phyloP scores from a whole-genome alignment of 2,329 filamentous ascomycete genomes.

The Sporothrix brunneoviolacea region DNA sequence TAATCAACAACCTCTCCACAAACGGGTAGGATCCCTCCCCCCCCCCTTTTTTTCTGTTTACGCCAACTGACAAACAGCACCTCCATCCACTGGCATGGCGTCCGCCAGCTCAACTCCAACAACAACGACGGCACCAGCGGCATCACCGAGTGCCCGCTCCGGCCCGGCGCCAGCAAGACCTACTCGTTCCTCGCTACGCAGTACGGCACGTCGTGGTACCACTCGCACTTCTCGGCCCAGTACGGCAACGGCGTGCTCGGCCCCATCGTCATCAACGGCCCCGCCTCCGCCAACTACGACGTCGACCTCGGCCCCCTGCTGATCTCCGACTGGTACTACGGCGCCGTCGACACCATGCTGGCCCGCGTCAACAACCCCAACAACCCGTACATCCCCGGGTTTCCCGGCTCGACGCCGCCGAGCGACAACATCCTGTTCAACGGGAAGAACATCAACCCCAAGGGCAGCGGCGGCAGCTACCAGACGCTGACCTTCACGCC shows the following conservation, averaged over 20 bases:
- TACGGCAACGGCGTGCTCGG: slow-evolving; percentile 45
- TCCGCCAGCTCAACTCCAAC: slow-evolving; percentile 37
- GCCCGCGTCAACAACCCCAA: slow-evolving; percentile 16
- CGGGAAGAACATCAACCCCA: slow-evolving; percentile 32
- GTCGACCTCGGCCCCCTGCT: slow-evolving; percentile 44
- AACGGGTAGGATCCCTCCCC: slow-evolving; percentile 28
- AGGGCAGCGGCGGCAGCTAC: slow-evolving; percentile 23
- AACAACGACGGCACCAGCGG: slow-evolving; percentile 38
- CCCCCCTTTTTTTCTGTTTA: not conserved
- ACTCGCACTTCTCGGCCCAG: slow-evolving; percentile 42
- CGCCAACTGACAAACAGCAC: slow-evolving; percentile 26
- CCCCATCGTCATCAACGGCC: slow-evolving; percentile 41
- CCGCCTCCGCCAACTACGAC: slow-evolving; percentile 35
- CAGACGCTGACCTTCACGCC: slow-evolving; percentile 28
- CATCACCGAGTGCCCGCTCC: slow-evolving; percentile 37
- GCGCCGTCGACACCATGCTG: slow-evolving; percentile 21
- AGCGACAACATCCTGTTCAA: slow-evolving; percentile 36
- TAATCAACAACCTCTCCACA: slow-evolving; percentile 54
- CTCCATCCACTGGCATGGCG: slow-evolving; percentile 43
- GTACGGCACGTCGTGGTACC: slow-evolving; percentile 38
- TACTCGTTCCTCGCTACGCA: slow-evolving; percentile 31
- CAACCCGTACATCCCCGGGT: slow-evolving; percentile 21
- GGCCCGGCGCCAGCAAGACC: slow-evolving; percentile 27
- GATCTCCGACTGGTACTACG: slow-evolving; percentile 49
- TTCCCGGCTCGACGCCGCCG: slow-evolving; percentile 22